phyloP scores from a whole-genome alignment of 441 rosid species.

The Populus trichocarpa region DNA sequence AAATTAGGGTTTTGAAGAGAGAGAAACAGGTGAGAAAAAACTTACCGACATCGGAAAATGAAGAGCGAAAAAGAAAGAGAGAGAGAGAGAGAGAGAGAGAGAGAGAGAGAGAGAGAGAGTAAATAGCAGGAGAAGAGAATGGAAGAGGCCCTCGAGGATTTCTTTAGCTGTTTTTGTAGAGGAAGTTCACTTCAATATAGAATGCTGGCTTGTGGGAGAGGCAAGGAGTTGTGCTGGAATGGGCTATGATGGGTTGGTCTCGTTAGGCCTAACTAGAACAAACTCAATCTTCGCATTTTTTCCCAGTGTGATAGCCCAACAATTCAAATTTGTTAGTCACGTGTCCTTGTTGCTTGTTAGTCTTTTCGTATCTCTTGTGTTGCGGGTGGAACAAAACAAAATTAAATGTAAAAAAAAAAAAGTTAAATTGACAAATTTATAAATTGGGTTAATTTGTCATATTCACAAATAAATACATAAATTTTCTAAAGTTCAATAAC shows the following conservation, averaged over 20 bases:
- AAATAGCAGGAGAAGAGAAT: background rate
- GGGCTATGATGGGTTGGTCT: background rate
- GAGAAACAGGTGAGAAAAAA: background rate
- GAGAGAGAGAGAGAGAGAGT: background rate
- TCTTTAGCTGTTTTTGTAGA: background rate
- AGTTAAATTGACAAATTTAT: too few relatives aligned
- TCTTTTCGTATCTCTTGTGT: too few relatives aligned
- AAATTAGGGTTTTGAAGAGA: background rate
- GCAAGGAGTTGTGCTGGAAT: background rate
- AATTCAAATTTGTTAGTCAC: background rate
- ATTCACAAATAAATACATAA: too few relatives aligned
- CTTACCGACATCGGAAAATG: constrained; percentile 41
- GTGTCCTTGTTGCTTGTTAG: background rate
- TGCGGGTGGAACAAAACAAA: too few relatives aligned
- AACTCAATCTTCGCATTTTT: too few relatives aligned
- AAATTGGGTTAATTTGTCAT: too few relatives aligned
- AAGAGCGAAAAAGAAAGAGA: background rate
- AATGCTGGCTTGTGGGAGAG: background rate
- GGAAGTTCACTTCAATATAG: too few relatives aligned
- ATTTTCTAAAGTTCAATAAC: too few relatives aligned
- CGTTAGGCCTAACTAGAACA: background rate
- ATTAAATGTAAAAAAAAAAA: too few relatives aligned
- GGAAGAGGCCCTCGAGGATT: background rate
- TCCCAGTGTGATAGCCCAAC: background rate
- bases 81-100: background rate